Evolutionary conservation across 164 flowering plant species (phyloP).

Genomic region (Liriodendron chinense): DNA sequence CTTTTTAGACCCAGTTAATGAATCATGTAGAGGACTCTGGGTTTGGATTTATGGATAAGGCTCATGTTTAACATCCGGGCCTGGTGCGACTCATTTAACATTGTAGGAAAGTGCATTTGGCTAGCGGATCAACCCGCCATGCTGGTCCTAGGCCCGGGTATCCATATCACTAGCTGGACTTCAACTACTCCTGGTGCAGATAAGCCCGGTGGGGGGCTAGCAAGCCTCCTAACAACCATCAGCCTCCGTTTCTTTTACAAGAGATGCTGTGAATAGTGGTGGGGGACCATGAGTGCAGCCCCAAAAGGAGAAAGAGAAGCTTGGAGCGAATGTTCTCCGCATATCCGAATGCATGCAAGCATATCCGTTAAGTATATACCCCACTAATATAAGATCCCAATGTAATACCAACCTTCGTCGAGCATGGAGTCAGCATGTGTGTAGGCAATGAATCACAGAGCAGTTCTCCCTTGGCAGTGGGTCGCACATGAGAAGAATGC

Average conservation of each 20-base stretch:
- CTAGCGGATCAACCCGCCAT: too few species aligned
- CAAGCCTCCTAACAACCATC: not conserved
- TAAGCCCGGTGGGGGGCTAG: not conserved
- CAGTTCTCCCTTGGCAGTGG: conserved; percentile 2
- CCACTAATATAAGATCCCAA: not conserved
- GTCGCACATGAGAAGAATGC: not conserved
- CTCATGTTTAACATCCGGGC: too few species aligned
- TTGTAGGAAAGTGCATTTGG: too few species aligned
- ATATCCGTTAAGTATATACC: not conserved
- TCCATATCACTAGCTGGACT: too few species aligned
- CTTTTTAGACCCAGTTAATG: too few species aligned
- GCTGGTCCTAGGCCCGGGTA: too few species aligned
- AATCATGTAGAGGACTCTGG: too few species aligned
- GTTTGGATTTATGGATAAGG: too few species aligned
- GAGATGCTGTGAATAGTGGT: not conserved
- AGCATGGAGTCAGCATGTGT: not conserved
- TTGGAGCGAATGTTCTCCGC: conserved; percentile 1
- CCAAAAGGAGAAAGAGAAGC: not conserved
- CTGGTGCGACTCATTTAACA: too few species aligned
- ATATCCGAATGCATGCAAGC: conserved; percentile 1
- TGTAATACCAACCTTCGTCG: not conserved
- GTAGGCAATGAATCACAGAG: not conserved
- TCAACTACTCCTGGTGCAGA: too few species aligned
- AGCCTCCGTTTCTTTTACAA: not conserved
- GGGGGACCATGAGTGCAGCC: not conserved